Percentiles rank a stretch among this genome's conserved stretches.
phyloP scores from a whole-genome alignment of 805 yeast species.

The Hanseniaspora mollemarum region DNA sequence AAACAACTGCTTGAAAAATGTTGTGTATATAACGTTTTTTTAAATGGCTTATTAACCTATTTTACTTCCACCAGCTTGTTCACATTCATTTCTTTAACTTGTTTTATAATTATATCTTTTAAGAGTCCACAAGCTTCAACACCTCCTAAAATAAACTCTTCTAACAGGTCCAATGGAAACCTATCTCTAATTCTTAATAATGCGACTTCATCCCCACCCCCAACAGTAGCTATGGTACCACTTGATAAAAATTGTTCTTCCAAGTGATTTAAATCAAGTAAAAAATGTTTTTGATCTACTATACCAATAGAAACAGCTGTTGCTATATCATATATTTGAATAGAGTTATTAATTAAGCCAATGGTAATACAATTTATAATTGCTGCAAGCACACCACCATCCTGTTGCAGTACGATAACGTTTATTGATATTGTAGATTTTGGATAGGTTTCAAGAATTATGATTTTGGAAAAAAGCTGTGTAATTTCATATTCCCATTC shows the following conservation, averaged over 20 bases:
- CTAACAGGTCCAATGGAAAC: conserved; percentile 71
- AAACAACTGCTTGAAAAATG: conserved; percentile 27
- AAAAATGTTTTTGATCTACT: conserved; percentile 54
- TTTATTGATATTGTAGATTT: conserved; percentile 68
- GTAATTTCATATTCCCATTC: conserved; percentile 58
- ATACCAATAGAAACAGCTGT: conserved; percentile 71
- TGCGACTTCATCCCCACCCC: conserved; percentile 68
- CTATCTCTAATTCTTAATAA: conserved; percentile 69
- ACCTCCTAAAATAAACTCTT: conserved; percentile 64
- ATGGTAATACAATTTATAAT: conserved; percentile 77
- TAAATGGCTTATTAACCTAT: too few species aligned
- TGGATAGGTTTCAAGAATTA: conserved; percentile 65
- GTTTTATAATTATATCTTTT: conserved; percentile 74
- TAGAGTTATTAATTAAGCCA: conserved; percentile 89
- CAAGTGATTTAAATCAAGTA: conserved; percentile 67
- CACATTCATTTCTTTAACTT: conserved; percentile 66
- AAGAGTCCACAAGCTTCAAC: conserved; percentile 78
- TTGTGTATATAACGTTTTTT: too few species aligned
- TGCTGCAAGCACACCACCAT: conserved; percentile 75
- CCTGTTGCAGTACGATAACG: conserved; percentile 72
- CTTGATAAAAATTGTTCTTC: conserved; percentile 79
- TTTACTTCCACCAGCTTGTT: conserved; percentile 37
- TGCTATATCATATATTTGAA: conserved; percentile 84
- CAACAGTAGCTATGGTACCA: conserved; percentile 74
- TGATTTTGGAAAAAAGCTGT: conserved; percentile 61